Base-by-base conservation (phyloP, 352 stramenopile genomes). In the Phytophthora podocarpi region DNA sequence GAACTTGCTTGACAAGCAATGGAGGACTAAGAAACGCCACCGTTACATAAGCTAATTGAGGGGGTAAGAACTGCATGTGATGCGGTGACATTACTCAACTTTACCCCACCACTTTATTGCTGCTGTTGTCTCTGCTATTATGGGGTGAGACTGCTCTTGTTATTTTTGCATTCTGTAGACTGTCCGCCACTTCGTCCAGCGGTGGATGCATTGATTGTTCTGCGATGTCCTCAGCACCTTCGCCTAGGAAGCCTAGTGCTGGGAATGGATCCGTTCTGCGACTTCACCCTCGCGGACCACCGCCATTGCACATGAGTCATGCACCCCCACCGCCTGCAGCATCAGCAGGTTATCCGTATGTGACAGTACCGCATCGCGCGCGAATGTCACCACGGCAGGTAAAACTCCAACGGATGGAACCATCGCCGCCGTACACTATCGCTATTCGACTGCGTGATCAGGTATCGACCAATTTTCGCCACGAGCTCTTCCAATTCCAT, bases 401-500 rank as follows among this genome's bases (percentile, higher is more conserved):
- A 27, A 78, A 78, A 31, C 55, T 78, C 13, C 69, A 78, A 39
- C 64, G 64, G 43, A 72, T 77, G 59, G 64, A 72, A 6, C 46
- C 41, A 21, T 51, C 63, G 3, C 57, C 50, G 23, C 6, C 49
- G 12, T 72, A 72, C 31, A 62, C 56, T 1, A 41, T 71, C 2
- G 49, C 52, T n/a, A 37, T 41, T 21, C 39, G 71, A 15, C 47
- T 85, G 5, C 67, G 66, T 27, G 71, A 79, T 24, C 68, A 81
- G 27, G 45, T 80, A 36, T 55, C 72, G 21, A 54, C 48, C 21
- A 78, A 73, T 32, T 85, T 87, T 34, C 76, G 68, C 5, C 74
- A 89, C 41, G 79, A 90, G 34, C 70, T 92, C 2, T 84, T 92
- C 48, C 74, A 79, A 30, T 87, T 92, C 49, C 80, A 90, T 42